Evolutionary conservation across 2,329 filamentous ascomycete genomes (phyloP), one percentile per base, ranked within the genome.

Genomic region (Colletotrichum higginsianum): DNA sequence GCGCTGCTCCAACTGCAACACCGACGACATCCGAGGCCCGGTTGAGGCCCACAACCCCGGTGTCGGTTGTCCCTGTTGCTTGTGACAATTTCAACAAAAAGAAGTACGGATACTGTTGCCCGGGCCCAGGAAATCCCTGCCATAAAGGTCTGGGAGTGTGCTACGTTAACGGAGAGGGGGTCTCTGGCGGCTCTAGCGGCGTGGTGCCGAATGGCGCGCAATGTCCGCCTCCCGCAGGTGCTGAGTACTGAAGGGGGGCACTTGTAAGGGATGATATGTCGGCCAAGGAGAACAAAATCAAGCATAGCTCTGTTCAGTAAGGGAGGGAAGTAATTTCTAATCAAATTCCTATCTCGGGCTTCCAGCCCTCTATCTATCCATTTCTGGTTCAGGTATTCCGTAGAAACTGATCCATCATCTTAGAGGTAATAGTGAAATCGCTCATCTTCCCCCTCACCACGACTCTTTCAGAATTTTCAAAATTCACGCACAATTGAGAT

Each of bases 51-150:
- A 44, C n/a, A 16, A 12, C 55, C 9, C 23, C 38, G 6, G n/a
- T 18, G 13, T 30, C 30, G 30, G 55, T 47, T 13, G 16, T n/a
- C 16, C 63, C 63, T 3, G 30, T 66, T 7, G 53, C 63, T 26
- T 66, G 63, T n/a, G 56, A 65, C 6, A 65, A 65, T 40, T 65
- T 65, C 1, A 52, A 65, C 30, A 47, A 49, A 1, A 57, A 66
- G 1, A 53, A 53, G 3, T 66, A 66, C 11, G 63, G 63, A 42
- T 66, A 58, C 44, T 66, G 53, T n/a, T 66, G 64, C 4, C 55
- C 64, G 0, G 35, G 35, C 0, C 55, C 30, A 0, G 55, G 55
- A 2, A 53, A 52, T 2, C 44, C 55, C 3, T 66, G 64, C 3
- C 38, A 23, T 18, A 35, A 61, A 2, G 56, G 44, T 15, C 6